Evolutionary conservation across 495 filamentous ascomycete genomes (phyloP).

Genomic region (Letharia columbiana): DNA sequence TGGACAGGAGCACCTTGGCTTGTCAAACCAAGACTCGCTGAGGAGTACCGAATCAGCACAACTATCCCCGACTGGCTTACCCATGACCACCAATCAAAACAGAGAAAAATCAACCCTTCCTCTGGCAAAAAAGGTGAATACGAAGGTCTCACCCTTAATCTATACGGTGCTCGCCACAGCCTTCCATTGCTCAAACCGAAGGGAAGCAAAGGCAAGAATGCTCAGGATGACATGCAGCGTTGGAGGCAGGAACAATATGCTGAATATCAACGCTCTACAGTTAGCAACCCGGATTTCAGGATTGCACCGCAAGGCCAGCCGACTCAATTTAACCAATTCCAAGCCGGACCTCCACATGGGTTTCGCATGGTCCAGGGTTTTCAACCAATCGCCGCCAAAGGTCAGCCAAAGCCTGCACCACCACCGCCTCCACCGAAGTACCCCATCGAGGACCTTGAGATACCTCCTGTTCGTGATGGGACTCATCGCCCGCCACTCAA

Average conservation of each 20-base stretch:
- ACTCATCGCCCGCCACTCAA: conserved; percentile 63
- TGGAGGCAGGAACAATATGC: conserved; percentile 40
- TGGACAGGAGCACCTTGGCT: conserved; percentile 96
- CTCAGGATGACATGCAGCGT: conserved; percentile 37
- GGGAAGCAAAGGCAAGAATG: conserved; percentile 58
- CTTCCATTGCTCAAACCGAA: conserved; percentile 79
- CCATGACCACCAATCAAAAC: conserved; percentile 67
- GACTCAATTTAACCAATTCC: conserved; percentile 10
- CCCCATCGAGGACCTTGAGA: conserved; percentile 86
- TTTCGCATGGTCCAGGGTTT: conserved; percentile 28
- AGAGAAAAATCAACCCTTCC: conserved; percentile 59
- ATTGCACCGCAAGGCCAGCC: conserved; percentile 15
- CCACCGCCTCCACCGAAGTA: conserved; percentile 74
- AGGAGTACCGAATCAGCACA: conserved; percentile 72
- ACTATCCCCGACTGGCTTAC: conserved; percentile 75
- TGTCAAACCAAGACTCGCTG: conserved; percentile 79
- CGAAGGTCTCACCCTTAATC: conserved; percentile 43
- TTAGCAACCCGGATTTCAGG: conserved; percentile 41
- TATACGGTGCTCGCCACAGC: conserved; percentile 45
- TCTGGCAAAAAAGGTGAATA: conserved; percentile 56
- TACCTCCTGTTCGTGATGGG: conserved; percentile 52
- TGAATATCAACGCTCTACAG: conserved; percentile 46
- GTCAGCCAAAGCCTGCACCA: conserved; percentile 45
- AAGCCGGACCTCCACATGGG: conserved; percentile 16
- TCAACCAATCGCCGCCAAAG: conserved; percentile 27